These are phyloP conservation scores for Trichosporon sp. DNA, from an alignment of 1,284 basidiomycete genomes.

Conservation along the genomic window DNA sequence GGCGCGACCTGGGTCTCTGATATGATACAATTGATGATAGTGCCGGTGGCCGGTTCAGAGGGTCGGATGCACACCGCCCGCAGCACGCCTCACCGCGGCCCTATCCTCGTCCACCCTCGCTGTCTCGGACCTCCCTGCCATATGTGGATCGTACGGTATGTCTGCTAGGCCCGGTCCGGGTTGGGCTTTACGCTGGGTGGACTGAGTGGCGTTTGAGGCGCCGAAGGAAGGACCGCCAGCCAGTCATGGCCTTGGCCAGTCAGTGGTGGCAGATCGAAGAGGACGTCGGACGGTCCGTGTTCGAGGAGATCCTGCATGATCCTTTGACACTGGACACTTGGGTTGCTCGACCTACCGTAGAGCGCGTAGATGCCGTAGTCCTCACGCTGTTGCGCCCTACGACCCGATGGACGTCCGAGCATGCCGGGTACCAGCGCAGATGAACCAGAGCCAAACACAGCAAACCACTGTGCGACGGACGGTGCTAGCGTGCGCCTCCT, in stretches of 20 bases:
- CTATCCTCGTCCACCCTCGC: neutral
- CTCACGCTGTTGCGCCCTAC: neutral
- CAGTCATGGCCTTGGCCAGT: neutral
- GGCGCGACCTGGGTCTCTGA: neutral
- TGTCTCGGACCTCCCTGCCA: neutral
- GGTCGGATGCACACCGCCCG: neutral
- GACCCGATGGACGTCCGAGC: neutral
- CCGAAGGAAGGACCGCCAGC: neutral
- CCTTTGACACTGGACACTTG: neutral
- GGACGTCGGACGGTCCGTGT: slow-evolving; percentile 1
- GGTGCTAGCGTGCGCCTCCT: slow-evolving; percentile 1
- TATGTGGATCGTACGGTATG: neutral
- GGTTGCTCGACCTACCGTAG: neutral
- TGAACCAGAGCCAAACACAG: slow-evolving; percentile 3
- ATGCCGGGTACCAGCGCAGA: neutral
- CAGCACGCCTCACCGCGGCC: neutral
- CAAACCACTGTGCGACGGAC: neutral
- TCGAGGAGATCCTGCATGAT: neutral
- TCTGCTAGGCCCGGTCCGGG: neutral
- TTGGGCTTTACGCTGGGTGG: neutral
- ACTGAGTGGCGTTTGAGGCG: slow-evolving; percentile 11
- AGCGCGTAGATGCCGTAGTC: neutral
- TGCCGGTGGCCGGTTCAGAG: neutral
- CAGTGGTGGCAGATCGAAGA: neutral
- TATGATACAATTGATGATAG: slow-evolving; percentile 18